Evolutionary conservation across 371 early-diverging fungal species (phyloP).

Genomic region (Dinochytrium kinnereticum): DNA sequence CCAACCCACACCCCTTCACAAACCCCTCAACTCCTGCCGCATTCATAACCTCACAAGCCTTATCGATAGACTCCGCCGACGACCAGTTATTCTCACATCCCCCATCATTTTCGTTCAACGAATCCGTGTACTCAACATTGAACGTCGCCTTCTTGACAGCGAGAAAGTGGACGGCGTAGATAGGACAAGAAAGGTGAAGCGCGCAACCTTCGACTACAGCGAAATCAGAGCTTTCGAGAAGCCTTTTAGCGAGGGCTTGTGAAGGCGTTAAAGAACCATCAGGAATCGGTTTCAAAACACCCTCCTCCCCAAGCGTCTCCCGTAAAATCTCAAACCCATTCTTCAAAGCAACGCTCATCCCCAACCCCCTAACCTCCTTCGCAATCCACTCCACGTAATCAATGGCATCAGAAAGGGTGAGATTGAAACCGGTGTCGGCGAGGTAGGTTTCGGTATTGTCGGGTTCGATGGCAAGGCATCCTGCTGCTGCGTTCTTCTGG

Average conservation of each 20-base stretch:
- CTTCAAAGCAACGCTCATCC: conserved; percentile 4
- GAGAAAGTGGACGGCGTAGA: not conserved
- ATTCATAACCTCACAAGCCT: not conserved
- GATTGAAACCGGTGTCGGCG: conserved; percentile 3
- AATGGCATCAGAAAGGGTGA: not conserved
- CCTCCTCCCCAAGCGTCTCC: not conserved
- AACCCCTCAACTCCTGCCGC: not conserved
- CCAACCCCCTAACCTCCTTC: not conserved
- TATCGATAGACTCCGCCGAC: not conserved
- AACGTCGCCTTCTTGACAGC: not conserved
- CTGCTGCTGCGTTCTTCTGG: not conserved
- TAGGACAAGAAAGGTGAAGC: not conserved
- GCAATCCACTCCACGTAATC: conserved; percentile 1
- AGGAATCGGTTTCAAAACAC: not conserved
- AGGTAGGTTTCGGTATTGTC: conserved; percentile 8
- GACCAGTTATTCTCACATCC: not conserved
- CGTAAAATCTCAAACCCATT: not conserved
- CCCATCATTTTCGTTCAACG: not conserved
- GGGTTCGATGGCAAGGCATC: conserved; percentile 2
- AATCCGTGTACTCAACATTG: conserved; percentile 11
- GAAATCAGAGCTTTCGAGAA: not conserved
- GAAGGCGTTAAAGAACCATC: too few species aligned
- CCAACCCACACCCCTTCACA: conserved; percentile 11
- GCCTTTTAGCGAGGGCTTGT: too few species aligned
- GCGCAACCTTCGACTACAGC: not conserved